Base-by-base conservation (phyloP, 176 grass and related monocot genomes). In the Saccharum spontaneum region DNA sequence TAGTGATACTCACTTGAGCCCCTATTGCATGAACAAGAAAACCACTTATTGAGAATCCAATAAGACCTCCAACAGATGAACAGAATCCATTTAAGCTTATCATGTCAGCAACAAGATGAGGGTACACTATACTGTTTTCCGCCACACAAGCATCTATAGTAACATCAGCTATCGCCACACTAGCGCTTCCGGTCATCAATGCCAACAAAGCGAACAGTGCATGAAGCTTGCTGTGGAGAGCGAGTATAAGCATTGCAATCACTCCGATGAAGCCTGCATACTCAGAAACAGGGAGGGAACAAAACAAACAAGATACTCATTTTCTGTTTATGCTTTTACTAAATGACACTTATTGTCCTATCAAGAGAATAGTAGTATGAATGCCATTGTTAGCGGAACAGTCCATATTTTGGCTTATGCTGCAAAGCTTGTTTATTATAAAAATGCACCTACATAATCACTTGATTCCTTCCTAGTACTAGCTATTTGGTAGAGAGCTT, bases 11-110 rank as follows among this genome's bases (percentile, higher is more conserved):
- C 63, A 97, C 92, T 85, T 97, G 82, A 44, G 94, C 83, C 37
- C 94, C 92, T 57, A 97, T 92, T 76, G 92, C 90, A 89, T 94
- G 89, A 60, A 97, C 85, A 52, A 97, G 92, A 82, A 92, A 77
- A 22, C 94, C 94, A 81, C 94, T 97, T 74, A 91, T 90, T 20
- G 94, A 94, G 46, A 92, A 97, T 71, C 94, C 94, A 86, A 97
- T 81, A 86, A 97, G 94, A 28, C 92, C 85, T 74, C 94, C 94
- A 55, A 94, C 77, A 79, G 94, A 94, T 22, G 88, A 44, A 92
- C 92, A 91, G 7, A 97, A 91, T 75, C 86, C 90, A 84, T 86
- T 90, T 73, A 97, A 87, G 92, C 86, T 97, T 74, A 94, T 93
- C 90, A 94, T 94, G 28, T 97, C 92, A 72, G 94, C 72, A 72